These are phyloP conservation scores for Phytophthora citricola DNA, from an alignment of 352 stramenopile species.

Conservation along the genomic window DNA sequence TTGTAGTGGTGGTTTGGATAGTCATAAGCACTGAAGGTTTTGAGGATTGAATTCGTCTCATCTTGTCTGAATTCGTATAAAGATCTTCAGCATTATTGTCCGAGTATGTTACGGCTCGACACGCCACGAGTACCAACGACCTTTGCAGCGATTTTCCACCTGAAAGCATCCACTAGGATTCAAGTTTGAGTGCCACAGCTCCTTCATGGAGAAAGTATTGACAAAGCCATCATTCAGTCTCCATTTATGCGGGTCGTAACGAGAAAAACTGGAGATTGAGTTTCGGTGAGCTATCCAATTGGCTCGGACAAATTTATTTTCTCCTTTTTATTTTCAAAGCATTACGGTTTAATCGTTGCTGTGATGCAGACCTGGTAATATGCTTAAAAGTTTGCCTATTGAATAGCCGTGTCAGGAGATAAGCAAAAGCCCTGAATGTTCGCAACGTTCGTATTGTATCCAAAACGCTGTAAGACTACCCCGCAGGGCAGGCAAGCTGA, in stretches of 20 bases:
- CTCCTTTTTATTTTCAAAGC: too few relatives aligned
- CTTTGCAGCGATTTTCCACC: slow-evolving; percentile 14
- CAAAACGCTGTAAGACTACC: too few relatives aligned
- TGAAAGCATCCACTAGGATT: background rate
- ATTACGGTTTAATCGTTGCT: too few relatives aligned
- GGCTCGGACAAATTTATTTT: too few relatives aligned
- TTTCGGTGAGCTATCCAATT: too few relatives aligned
- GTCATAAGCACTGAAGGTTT: background rate
- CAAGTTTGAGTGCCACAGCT: slow-evolving; percentile 56
- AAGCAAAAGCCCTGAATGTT: too few relatives aligned
- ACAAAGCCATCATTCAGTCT: slow-evolving; percentile 68
- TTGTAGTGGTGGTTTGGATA: background rate
- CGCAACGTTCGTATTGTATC: too few relatives aligned
- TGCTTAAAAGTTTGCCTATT: too few relatives aligned
- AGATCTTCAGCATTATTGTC: slow-evolving; percentile 56
- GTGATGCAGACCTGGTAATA: too few relatives aligned
- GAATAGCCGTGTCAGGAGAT: too few relatives aligned
- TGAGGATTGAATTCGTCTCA: background rate
- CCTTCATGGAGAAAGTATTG: slow-evolving; percentile 66
- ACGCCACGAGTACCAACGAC: slow-evolving; percentile 72
- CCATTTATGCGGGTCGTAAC: slow-evolving; percentile 54
- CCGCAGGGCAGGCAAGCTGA: too few relatives aligned
- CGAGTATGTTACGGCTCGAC: slow-evolving; percentile 52
- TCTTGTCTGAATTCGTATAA: slow-evolving; percentile 52
- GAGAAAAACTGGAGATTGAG: slow-evolving; percentile 16